Evolutionary conservation across 2,329 filamentous ascomycete species (phyloP).

Genomic region (Westerdykella aurantiaca): DNA sequence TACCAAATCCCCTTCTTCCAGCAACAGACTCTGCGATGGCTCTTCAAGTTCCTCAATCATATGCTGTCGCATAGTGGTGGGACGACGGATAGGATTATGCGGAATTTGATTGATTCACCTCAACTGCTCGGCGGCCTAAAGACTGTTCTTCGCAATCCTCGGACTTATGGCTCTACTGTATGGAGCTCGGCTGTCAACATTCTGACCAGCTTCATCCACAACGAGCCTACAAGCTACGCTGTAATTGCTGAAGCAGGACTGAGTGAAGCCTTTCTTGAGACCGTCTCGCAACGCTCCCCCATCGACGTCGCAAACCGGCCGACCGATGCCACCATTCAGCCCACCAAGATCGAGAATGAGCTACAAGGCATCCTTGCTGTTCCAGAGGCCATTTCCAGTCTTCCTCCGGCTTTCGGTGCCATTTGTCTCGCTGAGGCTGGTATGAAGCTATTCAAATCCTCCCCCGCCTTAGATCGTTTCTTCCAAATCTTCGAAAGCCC

Average conservation of each 20-base stretch:
- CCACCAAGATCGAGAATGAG: constrained; percentile 10
- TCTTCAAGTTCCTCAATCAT: constrained; percentile 94
- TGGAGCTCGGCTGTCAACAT: constrained; percentile 95
- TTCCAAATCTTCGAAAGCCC: constrained; percentile 97
- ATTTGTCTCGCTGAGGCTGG: constrained; percentile 88
- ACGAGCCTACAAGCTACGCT: constrained; percentile 94
- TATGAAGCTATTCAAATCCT: constrained; percentile 79
- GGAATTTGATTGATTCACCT: constrained; percentile 91
- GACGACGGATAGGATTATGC: constrained; percentile 81
- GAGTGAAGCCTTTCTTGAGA: constrained; percentile 77
- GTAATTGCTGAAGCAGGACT: constrained; percentile 92
- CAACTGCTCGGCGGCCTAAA: constrained; percentile 74
- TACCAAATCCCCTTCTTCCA: constrained; percentile 91
- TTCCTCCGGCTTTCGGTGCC: constrained; percentile 84
- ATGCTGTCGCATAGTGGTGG: constrained; percentile 79
- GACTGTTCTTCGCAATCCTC: constrained; percentile 72
- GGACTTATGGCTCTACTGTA: constrained; percentile 80
- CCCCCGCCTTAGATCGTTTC: constrained; percentile 75
- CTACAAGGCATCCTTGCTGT: constrained; percentile 70
- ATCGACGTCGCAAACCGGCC: background rate
- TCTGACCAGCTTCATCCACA: constrained; percentile 94
- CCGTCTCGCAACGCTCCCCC: constrained; percentile 54
- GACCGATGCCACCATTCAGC: constrained; percentile 5
- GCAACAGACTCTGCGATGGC: constrained; percentile 86
- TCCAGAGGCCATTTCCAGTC: constrained; percentile 76